Evolutionary conservation across 805 yeast genomes (phyloP).

Genomic region (Metschnikowia anglica): DNA sequence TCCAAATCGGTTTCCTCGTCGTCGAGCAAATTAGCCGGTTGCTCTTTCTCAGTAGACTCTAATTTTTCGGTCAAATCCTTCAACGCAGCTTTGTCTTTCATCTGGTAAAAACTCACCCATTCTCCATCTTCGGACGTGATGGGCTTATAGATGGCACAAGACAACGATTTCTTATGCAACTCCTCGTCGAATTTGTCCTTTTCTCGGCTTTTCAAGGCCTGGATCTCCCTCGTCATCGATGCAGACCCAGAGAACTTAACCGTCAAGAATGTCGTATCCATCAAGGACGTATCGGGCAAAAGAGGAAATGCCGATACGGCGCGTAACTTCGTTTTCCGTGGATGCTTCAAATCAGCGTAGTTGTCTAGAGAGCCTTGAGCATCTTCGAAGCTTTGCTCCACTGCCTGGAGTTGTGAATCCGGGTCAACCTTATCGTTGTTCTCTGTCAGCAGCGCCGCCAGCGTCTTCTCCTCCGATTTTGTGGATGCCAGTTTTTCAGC

Average conservation of each 20-base stretch:
- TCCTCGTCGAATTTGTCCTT: conserved; percentile 28
- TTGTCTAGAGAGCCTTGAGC: conserved; percentile 49
- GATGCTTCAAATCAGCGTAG: conserved; percentile 59
- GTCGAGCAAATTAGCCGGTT: conserved; percentile 39
- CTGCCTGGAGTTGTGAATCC: conserved; percentile 59
- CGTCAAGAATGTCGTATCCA: conserved; percentile 72
- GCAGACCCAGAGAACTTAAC: conserved; percentile 64
- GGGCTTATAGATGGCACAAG: conserved; percentile 71
- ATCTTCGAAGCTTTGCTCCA: conserved; percentile 75
- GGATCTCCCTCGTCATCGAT: conserved; percentile 42
- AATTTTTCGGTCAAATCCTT: conserved; percentile 27
- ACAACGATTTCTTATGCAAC: conserved; percentile 39
- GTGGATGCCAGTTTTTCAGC: conserved; percentile 52
- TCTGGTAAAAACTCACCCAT: conserved; percentile 63
- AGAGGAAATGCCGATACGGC: conserved; percentile 80
- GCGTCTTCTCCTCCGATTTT: conserved; percentile 29
- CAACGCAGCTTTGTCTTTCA: conserved; percentile 27
- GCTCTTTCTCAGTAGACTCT: conserved; percentile 44
- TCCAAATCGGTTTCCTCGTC: conserved; percentile 45
- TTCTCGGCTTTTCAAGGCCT: conserved; percentile 29
- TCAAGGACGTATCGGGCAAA: conserved; percentile 86
- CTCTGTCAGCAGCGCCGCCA: not conserved
- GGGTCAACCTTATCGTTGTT: conserved; percentile 45
- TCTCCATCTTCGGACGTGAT: conserved; percentile 68
- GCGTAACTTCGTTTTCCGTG: conserved; percentile 65